phyloP scores from a whole-genome alignment of 345 rosid species.

The Clausena lansium region DNA sequence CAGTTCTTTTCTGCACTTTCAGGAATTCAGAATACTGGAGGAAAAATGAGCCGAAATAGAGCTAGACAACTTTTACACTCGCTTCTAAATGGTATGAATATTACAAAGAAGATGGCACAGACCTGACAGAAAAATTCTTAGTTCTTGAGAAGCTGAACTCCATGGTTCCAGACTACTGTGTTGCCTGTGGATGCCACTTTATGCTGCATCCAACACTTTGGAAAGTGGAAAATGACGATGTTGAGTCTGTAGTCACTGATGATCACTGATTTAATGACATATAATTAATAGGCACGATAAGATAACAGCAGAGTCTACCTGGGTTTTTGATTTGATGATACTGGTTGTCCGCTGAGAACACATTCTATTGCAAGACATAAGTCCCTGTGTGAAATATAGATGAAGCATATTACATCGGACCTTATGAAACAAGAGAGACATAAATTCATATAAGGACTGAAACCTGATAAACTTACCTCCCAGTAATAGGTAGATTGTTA shows the following conservation, averaged over 20 bases:
- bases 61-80: background rate
- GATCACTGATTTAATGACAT: background rate
- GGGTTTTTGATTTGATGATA: slow-evolving; percentile 66
- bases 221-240: slow-evolving; percentile 14
- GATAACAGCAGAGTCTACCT: slow-evolving; percentile 38
- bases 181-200: slow-evolving; percentile 74
- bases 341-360: slow-evolving; percentile 72
- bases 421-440: background rate
- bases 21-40: background rate
- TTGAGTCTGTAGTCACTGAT: slow-evolving; percentile 15
- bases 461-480: slow-evolving; percentile 53
- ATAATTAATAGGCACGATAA: background rate
- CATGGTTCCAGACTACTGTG: slow-evolving; percentile 20
- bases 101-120: slow-evolving; percentile 15
- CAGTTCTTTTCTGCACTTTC: slow-evolving; percentile 1
- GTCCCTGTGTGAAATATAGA: slow-evolving; percentile 45
- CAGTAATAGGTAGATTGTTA: slow-evolving; percentile 59
- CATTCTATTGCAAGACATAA: slow-evolving; percentile 68
- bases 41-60: background rate
- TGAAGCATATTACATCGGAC: slow-evolving; percentile 14
- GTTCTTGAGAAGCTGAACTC: slow-evolving; percentile 3
- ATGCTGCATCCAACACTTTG: slow-evolving; percentile 92
- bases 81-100: background rate
- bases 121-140: slow-evolving; percentile 14
- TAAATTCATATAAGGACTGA: slow-evolving; percentile 1